Percentiles rank a stretch among this genome's conserved stretches.
These are phyloP conservation scores for Clarireedia paspali DNA, from an alignment of 2,329 filamentous ascomycete genomes.

Conservation along the genomic window DNA sequence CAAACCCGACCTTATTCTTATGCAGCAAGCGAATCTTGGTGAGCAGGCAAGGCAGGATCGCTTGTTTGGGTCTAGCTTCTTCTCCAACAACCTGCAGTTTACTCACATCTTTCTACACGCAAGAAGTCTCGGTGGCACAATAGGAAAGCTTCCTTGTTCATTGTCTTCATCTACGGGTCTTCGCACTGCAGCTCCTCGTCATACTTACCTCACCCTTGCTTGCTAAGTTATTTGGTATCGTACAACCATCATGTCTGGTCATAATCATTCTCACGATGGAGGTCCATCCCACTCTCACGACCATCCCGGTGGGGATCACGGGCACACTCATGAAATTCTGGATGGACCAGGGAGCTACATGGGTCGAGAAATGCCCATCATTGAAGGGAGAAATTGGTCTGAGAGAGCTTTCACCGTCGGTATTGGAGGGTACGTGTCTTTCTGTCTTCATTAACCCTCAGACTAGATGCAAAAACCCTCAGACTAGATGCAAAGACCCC, in stretches of 20 bases:
- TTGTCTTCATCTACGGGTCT: not conserved
- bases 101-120: no score
- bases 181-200: no score
- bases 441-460: not conserved
- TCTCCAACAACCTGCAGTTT: no score
- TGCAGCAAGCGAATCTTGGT: no score
- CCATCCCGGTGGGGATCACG: conserved; percentile 63
- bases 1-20: no score
- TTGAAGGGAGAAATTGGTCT: conserved; percentile 79
- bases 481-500: not conserved
- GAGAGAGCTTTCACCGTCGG: conserved; percentile 91
- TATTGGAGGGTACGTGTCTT: conserved; percentile 73
- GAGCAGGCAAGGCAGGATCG: no score
- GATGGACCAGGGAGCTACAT: conserved; percentile 87
- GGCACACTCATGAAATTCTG: conserved; percentile 92
- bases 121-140: no score
- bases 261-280: conserved; percentile 23
- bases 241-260: conserved; percentile 10
- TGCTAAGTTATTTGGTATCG: not conserved
- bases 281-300: conserved; percentile 45
- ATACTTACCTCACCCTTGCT: no score
- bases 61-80: no score
- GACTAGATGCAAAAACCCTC: not conserved
- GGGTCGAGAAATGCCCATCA: conserved; percentile 86
- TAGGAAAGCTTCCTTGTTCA: no score